phyloP scores from a whole-genome alignment of 352 stramenopile species.

The Pythium rishiriense region DNA sequence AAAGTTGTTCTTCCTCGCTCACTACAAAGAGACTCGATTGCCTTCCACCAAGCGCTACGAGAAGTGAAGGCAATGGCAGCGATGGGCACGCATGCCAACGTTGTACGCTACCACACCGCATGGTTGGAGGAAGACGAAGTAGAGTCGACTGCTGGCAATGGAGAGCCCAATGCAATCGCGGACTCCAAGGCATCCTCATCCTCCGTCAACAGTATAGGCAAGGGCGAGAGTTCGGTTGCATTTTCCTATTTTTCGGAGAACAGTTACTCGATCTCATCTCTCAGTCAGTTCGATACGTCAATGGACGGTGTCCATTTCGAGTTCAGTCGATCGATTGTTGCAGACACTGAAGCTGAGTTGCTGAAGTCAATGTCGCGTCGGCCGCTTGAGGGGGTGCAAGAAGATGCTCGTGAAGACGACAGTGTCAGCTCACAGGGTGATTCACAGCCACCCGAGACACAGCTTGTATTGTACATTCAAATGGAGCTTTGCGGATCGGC shows the following conservation, averaged over 20 bases:
- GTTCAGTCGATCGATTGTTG: constrained; percentile 37
- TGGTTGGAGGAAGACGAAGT: constrained; percentile 65
- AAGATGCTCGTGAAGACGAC: constrained; percentile 22
- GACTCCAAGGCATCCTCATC: constrained; percentile 26
- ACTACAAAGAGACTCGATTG: constrained; percentile 39
- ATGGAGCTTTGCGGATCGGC: constrained; percentile 65
- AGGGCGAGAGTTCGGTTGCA: constrained; percentile 25
- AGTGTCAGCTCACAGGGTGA: constrained; percentile 17
- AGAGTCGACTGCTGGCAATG: constrained; percentile 5
- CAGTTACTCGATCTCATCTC: constrained; percentile 43
- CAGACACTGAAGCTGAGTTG: constrained; percentile 26
- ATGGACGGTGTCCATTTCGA: constrained; percentile 67
- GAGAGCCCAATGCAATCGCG: constrained; percentile 6
- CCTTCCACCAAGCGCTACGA: constrained; percentile 61
- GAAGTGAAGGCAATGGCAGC: constrained; percentile 79
- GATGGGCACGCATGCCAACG: constrained; percentile 67
- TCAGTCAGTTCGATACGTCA: constrained; percentile 55
- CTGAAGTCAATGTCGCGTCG: constrained; percentile 13
- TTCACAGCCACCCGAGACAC: constrained; percentile 21
- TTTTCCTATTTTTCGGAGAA: constrained; percentile 61
- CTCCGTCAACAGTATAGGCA: neutral
- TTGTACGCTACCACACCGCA: constrained; percentile 80
- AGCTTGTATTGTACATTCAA: constrained; percentile 76
- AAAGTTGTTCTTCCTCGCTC: constrained; percentile 58
- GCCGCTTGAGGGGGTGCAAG: constrained; percentile 14